Evolutionary conservation across 2,329 filamentous ascomycete species (phyloP), one percentile per base, ranked within the genome.

Genomic region (Hortaea werneckii): DNA sequence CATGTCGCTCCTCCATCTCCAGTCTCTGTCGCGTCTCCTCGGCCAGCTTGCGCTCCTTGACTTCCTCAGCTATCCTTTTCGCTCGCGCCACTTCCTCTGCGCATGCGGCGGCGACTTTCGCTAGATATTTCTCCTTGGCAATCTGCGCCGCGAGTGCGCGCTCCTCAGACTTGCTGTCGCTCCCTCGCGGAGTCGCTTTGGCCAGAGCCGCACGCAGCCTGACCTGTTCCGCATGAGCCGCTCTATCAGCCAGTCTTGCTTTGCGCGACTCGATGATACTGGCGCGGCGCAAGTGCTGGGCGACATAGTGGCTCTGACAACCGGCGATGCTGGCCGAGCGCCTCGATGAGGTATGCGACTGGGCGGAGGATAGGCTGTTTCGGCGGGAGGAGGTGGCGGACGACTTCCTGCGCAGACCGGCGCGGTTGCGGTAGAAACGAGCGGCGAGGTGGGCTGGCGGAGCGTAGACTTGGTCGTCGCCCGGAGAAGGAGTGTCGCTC

Each of bases 151-250:
- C 86, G 48, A 88, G 67, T 3, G 85, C 84, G 42, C 83, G 75
- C 64, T 89, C 85, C 62, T 90, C 85, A 39, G 81, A 85, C 45
- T 80, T 74, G 2, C 77, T 79, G 29, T 70, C 78, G 49, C 54
- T 63, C 40, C 59, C 59, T 54, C 82, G 79, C 13, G 80, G 77
- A 5, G 79, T 74, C 2, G 84, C 80, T 65, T 87, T 88, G 49
- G 80, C 83, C 47, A 85, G 65, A 7, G 85, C 85, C 38, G 85
- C 85, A 32, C 85, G 77, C 50, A 87, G 67, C 43, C 86, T 81
- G 11, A 92, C 86, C 62, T 89, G 87, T 65, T 92, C 86, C 20
- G 83, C 86, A 64, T 92, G 85, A 6, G 83, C 83, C 28, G 86
- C 86, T 46, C 85, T 75, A 63, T 89, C 85, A 45, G 86, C 85